Base-by-base conservation (phyloP, 805 yeast species). In the Cyberlindnera euphorbiiphila region DNA sequence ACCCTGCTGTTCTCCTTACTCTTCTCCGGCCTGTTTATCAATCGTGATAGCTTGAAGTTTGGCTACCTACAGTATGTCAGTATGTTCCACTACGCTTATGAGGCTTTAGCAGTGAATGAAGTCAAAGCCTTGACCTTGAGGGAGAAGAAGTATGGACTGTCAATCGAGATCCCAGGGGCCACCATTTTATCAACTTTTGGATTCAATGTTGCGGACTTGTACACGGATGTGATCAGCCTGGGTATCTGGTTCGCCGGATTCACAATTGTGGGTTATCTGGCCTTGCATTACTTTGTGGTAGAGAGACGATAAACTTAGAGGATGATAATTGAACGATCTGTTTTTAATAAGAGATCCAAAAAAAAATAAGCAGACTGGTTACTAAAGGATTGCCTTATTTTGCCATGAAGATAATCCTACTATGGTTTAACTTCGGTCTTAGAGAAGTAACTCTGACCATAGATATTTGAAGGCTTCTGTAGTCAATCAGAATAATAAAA, bases 131-230 rank as follows among this genome's bases (percentile, higher is more conserved):
- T 93, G 56, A 79, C 86, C 11, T 69, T 93, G 51, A 78, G 76
- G 46, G 98, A 93, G 57, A 81, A 78, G 57, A 93, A 93, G 62
- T 91, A 82, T 54, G 98, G 98, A 0, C 71, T 93, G 29, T 84
- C 89, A 30, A 91, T 93, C 51, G 96, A 88, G 60, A 94, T 93
- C 12, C 98, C 98, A 0, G 98, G 98, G 9, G 98, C 98, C 2
- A 94, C 95, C 2, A 93, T 93, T 39, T 70, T 93, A 50, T 85
- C 95, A 49, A 87, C 98, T 0, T 93, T 93, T 66, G 98, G 98
- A 0, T 93, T 93, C 60, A 75, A 85, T 47, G 91, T 86, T 11
- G 76, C 79, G 17, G 93, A 89, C 2, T 73, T 85, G 37, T 61
- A 75, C 60, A 66, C 68, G 24, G 98, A 93, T 58, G 69, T 81